Conservation (phyloP, 2,329 filamentous ascomycete genomes). For the Aspergillus ibericus region DNA sequence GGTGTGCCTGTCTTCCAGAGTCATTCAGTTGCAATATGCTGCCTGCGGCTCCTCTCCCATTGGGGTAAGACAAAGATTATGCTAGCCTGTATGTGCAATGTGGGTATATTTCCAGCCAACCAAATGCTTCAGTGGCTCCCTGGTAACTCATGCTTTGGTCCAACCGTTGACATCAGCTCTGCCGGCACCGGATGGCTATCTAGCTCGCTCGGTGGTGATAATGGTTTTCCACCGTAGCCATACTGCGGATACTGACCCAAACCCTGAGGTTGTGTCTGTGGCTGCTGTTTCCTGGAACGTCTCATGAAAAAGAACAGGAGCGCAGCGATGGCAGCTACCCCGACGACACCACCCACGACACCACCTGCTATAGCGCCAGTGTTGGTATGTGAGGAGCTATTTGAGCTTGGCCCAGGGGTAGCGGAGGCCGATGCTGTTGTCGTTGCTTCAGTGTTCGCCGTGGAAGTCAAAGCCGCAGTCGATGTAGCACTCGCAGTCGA, state of each 20-base stretch:
- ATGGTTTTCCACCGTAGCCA: background rate
- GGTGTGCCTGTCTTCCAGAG: too few relatives aligned
- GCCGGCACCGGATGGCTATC: background rate
- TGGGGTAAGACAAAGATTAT: too few relatives aligned
- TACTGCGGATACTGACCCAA: background rate
- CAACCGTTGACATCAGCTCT: background rate
- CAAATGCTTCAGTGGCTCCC: background rate
- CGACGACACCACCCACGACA: background rate
- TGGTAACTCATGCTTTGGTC: background rate
- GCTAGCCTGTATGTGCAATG: too few relatives aligned
- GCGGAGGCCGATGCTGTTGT: background rate
- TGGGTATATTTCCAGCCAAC: too few relatives aligned
- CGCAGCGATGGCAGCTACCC: background rate
- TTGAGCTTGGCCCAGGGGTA: background rate
- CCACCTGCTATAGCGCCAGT: constrained; percentile 4
- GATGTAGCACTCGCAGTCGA: background rate
- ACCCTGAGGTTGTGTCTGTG: background rate
- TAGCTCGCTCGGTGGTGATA: background rate
- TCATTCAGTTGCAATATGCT: too few relatives aligned
- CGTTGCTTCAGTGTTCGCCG: background rate
- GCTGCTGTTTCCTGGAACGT: background rate
- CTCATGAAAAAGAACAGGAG: background rate
- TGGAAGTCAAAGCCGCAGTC: background rate
- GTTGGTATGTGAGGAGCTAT: background rate
- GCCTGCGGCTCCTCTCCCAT: too few relatives aligned